A percentile compares a stretch with the other conserved stretches of the same genome.
Evolutionary conservation across 192 early-diverging fungal species (phyloP).

Genomic region (Backusella macrospora): DNA sequence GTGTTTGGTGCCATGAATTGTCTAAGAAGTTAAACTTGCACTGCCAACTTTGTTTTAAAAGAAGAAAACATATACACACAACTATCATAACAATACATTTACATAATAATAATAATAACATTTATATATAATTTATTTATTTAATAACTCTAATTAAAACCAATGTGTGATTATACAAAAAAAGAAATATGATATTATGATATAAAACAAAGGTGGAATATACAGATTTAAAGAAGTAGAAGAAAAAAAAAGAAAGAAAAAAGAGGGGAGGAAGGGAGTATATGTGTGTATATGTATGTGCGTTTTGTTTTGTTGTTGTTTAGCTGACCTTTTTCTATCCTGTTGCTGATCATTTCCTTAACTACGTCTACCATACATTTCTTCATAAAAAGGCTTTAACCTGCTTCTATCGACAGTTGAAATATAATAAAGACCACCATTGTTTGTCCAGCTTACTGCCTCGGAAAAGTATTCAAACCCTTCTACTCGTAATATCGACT

Average conservation of each 20-base stretch:
- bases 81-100: background rate
- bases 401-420: constrained; percentile 74
- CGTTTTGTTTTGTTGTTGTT: background rate
- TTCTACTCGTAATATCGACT: constrained; percentile 69
- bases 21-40: background rate
- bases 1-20: constrained; percentile 8
- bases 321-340: too few relatives aligned
- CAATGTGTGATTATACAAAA: background rate
- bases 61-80: background rate
- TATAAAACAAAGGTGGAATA: constrained; percentile 11
- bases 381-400: constrained; percentile 47
- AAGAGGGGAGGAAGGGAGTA: too few relatives aligned
- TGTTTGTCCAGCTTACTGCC: constrained; percentile 78
- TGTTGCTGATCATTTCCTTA: too few relatives aligned
- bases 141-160: constrained; percentile 4
- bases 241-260: background rate
- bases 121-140: constrained; percentile 6
- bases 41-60: too few relatives aligned
- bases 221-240: background rate
- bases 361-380: constrained; percentile 21
- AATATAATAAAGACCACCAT: constrained; percentile 78
- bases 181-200: constrained; percentile 2
- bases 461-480: constrained; percentile 71
- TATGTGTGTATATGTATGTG: too few relatives aligned
- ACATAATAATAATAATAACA: background rate